These are phyloP conservation scores for Alternaria incomplexa DNA, from an alignment of 2,329 filamentous ascomycete genomes.

Conservation along the genomic window DNA sequence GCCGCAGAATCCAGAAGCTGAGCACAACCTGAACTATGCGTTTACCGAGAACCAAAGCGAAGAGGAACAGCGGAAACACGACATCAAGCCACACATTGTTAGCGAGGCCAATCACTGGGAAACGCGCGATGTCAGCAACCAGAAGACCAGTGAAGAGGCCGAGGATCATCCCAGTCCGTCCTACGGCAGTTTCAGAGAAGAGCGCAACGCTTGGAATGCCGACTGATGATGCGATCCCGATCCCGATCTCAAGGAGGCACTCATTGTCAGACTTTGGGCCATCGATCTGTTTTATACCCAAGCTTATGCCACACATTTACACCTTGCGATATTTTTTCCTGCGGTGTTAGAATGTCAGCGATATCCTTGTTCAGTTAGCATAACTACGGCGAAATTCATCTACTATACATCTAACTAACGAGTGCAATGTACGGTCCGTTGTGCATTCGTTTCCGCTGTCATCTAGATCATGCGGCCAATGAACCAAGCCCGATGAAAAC, in stretches of 20 bases:
- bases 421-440: not conserved
- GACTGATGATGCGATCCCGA: conserved; percentile 11
- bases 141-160: conserved; percentile 21
- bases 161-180: conserved; percentile 37
- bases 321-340: not conserved
- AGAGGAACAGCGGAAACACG: conserved; percentile 42
- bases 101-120: conserved; percentile 56
- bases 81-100: conserved; percentile 46
- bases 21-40: conserved; percentile 54
- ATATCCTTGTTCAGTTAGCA: not conserved
- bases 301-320: conserved; percentile 7
- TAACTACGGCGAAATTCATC: not conserved
- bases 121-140: conserved; percentile 37
- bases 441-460: not conserved
- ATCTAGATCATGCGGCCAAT: not conserved
- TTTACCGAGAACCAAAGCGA: conserved; percentile 48
- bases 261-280: conserved; percentile 2
- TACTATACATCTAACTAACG: not conserved
- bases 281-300: conserved; percentile 16
- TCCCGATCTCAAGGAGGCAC: not conserved
- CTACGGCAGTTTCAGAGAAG: conserved; percentile 53
- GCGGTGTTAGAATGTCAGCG: conserved; percentile 4
- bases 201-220: conserved; percentile 50
- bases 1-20: conserved; percentile 50
- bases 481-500: not conserved